Evolutionary conservation across 352 stramenopile species (phyloP), one percentile per base, ranked within the genome.

Genomic region (Phytopythium montanum): DNA sequence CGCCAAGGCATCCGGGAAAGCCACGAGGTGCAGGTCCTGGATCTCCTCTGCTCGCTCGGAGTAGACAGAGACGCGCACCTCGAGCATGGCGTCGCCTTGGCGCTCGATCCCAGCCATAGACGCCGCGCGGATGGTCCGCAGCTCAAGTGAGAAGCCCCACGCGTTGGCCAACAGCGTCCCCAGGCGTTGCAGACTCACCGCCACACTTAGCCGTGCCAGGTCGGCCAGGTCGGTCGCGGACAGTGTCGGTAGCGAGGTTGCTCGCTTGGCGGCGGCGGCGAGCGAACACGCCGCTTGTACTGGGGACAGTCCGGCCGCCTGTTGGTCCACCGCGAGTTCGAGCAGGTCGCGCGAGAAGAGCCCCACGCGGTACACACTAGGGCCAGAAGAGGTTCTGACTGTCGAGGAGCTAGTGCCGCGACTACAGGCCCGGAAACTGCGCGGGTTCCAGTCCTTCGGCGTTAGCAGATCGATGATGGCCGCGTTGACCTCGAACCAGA

Each of bases 81-180:
- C 70, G 23, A 78, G 41, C n/a, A 53, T 50, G 44, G 50, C 39
- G 66, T 21, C 48, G 16, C 38, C 36, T 31, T 64, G 14, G 45
- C 52, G 16, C 6, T 61, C 59, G 46, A 46, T 19, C 13, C 41
- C 25, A 12, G 2, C 13, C 5, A 12, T 3, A 19, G n/a, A 31
- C 19, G 12, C 5, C 9, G 46, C 26, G 26, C 26, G 46, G 1
- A 54, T 26, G 3, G 23, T 34, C 36, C 70, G 68, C 25, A 86
- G 51, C 7, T 64, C 67, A 25, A 86, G 56, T 1, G 69, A 76
- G 39, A 84, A 82, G 10, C 58, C 60, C 73, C 66, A 78, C n/a
- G 61, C 60, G 10, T 54, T 38, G 5, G 60, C 29, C n/a, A 86
- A 33, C 9, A 81, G 50, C 44, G 54, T 46, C 14, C 62, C 53